Percentiles rank a stretch among this genome's conserved stretches.
Conservation (phyloP, 768 basidiomycete genomes). For the Cantharellus anzutake region DNA sequence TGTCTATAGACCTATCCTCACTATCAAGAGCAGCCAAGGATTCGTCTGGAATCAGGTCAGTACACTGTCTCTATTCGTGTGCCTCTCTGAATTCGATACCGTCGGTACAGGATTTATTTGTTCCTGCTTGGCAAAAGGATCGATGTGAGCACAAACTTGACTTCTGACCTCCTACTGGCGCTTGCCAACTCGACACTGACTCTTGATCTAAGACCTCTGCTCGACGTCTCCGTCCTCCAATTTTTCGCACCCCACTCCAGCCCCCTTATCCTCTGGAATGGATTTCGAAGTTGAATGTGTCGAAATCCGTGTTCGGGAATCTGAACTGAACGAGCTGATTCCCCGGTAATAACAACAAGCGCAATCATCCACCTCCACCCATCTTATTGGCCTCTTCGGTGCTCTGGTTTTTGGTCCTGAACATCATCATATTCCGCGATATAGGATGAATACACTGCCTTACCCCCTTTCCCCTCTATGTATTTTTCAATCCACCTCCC, state of each 20-base stretch:
- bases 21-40: slow-evolving; percentile 72
- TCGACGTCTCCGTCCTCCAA: slow-evolving; percentile 21
- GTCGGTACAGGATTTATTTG: slow-evolving; percentile 48
- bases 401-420: too few relatives aligned
- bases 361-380: too few relatives aligned
- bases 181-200: slow-evolving; percentile 34
- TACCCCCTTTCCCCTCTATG: too few relatives aligned
- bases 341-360: slow-evolving; percentile 17
- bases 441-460: too few relatives aligned
- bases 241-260: slow-evolving; percentile 38
- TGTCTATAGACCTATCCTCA: slow-evolving; percentile 62
- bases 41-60: slow-evolving; percentile 84
- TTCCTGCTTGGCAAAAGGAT: slow-evolving; percentile 80
- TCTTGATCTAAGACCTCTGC: neutral
- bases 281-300: slow-evolving; percentile 78
- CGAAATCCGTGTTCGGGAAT: slow-evolving; percentile 67
- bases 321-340: slow-evolving; percentile 59
- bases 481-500: too few relatives aligned
- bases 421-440: too few relatives aligned
- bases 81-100: slow-evolving; percentile 3
- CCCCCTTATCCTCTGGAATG: slow-evolving; percentile 42
- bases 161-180: slow-evolving; percentile 17
- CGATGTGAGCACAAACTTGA: slow-evolving; percentile 32
- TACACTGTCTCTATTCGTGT: slow-evolving; percentile 1
- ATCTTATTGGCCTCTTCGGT: too few relatives aligned